These are phyloP conservation scores for Rhizopogon rudus DNA, from an alignment of 768 basidiomycete genomes.

Conservation along the genomic window DNA sequence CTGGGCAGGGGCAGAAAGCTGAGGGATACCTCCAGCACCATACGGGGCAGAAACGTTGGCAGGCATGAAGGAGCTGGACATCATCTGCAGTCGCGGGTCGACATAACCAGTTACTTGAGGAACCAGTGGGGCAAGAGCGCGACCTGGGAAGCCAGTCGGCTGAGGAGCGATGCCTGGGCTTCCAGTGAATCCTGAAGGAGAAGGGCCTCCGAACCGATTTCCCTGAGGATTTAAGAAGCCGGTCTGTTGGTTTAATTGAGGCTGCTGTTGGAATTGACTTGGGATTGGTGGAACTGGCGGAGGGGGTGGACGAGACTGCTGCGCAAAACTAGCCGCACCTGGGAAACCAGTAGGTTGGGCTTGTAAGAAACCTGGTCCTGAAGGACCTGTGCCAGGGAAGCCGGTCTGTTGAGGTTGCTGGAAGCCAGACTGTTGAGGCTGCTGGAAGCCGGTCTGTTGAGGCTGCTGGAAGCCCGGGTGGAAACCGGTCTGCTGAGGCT, in stretches of 20 bases:
- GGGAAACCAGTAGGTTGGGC: conserved; percentile 51
- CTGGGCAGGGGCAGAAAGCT: conserved; percentile 53
- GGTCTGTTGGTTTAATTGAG: conserved; percentile 35
- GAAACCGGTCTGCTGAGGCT: neutral
- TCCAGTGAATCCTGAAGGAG: conserved; percentile 6
- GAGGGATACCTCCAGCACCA: conserved; percentile 54
- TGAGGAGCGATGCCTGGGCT: conserved; percentile 11
- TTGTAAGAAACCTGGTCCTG: conserved; percentile 34
- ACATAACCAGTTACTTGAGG: conserved; percentile 77
- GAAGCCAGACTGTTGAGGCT: conserved; percentile 42
- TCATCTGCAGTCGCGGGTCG: conserved; percentile 82
- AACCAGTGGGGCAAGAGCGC: conserved; percentile 42
- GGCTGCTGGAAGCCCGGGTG: conserved; percentile 71
- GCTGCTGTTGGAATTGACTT: conserved; percentile 51
- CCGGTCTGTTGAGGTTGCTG: conserved; percentile 42
- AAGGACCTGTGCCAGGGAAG: conserved; percentile 31
- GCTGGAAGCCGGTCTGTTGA: conserved; percentile 59
- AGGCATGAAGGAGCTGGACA: conserved; percentile 93
- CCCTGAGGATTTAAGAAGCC: conserved; percentile 56
- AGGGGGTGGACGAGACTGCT: conserved; percentile 40
- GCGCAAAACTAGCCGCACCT: conserved; percentile 23
- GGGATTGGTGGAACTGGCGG: conserved; percentile 68
- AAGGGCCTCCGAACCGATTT: conserved; percentile 35
- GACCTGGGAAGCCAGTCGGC: conserved; percentile 46
- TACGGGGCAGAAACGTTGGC: conserved; percentile 57